These are phyloP conservation scores for Juncus effusus DNA, from an alignment of 176 grass and related monocot genomes.

Conservation along the genomic window DNA sequence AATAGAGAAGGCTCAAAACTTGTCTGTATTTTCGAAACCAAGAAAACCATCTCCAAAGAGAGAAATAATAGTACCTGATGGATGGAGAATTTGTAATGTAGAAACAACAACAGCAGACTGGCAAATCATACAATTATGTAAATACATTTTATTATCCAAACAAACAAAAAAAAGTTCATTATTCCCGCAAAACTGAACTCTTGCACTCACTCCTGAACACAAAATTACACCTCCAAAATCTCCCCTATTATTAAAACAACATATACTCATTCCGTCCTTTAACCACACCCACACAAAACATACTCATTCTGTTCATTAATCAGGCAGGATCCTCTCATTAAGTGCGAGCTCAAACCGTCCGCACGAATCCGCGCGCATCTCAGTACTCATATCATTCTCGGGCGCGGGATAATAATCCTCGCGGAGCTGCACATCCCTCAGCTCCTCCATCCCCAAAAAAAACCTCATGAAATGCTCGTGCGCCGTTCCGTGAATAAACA, in stretches of 20 bases:
- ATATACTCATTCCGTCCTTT: background rate
- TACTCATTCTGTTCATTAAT: slow-evolving; percentile 28
- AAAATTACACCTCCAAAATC: background rate
- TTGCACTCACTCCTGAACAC: background rate
- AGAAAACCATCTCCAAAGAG: too few species aligned
- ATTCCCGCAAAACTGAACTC: slow-evolving; percentile 9
- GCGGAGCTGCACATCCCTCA: slow-evolving; percentile 84
- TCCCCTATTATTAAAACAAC: background rate
- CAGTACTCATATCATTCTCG: slow-evolving; percentile 92
- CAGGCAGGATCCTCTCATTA: slow-evolving; percentile 39
- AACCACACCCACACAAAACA: background rate
- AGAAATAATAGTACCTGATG: too few species aligned
- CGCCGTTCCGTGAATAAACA: slow-evolving; percentile 87
- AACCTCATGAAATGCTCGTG: slow-evolving; percentile 94
- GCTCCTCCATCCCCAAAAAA: slow-evolving; percentile 46
- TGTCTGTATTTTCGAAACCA: too few species aligned
- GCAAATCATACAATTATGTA: too few species aligned
- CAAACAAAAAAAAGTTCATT: too few species aligned
- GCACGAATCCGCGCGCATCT: slow-evolving; percentile 83
- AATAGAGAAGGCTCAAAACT: too few species aligned
- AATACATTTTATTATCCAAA: too few species aligned
- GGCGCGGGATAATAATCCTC: slow-evolving; percentile 98
- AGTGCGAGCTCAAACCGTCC: slow-evolving; percentile 62
- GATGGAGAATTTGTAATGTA: too few species aligned
- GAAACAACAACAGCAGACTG: too few species aligned